These are phyloP conservation scores for Sporormia fimetaria DNA, from an alignment of 495 filamentous ascomycete genomes.

Conservation along the genomic window DNA sequence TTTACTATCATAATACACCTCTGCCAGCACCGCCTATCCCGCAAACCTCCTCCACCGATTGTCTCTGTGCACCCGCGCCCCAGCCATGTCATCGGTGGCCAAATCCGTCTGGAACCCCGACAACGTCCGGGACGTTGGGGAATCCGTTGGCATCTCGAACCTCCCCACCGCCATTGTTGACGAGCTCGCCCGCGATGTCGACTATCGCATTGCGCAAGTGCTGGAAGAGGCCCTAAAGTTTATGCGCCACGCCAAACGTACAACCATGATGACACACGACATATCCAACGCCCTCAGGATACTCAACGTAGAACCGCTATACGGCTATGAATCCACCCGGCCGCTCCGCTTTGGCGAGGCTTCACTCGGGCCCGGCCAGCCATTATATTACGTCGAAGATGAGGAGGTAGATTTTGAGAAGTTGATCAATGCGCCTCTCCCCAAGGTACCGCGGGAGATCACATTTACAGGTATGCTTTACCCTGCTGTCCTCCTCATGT, in stretches of 20 bases:
- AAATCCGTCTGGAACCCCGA: slow-evolving; percentile 82
- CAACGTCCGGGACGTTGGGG: slow-evolving; percentile 86
- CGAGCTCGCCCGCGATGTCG: slow-evolving; percentile 80
- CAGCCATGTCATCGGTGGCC: slow-evolving; percentile 2
- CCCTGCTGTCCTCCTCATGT: slow-evolving; percentile 9
- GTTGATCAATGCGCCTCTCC: slow-evolving; percentile 87
- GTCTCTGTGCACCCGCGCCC: slow-evolving; percentile 2
- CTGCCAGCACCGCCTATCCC: too few relatives aligned
- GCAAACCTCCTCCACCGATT: too few relatives aligned
- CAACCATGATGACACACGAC: slow-evolving; percentile 72
- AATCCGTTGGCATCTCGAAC: slow-evolving; percentile 76
- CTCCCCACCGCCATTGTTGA: slow-evolving; percentile 73
- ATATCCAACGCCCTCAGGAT: slow-evolving; percentile 69
- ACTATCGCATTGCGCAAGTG: slow-evolving; percentile 85
- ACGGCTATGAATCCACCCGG: slow-evolving; percentile 83
- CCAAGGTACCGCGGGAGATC: slow-evolving; percentile 88
- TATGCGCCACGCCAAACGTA: slow-evolving; percentile 82
- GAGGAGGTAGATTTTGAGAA: slow-evolving; percentile 99
- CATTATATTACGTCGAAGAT: slow-evolving; percentile 94
- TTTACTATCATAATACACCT: too few relatives aligned
- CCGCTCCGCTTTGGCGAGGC: slow-evolving; percentile 88
- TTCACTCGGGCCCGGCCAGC: slow-evolving; percentile 85
- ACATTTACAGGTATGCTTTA: slow-evolving; percentile 64
- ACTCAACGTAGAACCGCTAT: slow-evolving; percentile 86
- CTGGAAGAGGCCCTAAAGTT: slow-evolving; percentile 87